A percentile compares a stretch with the other conserved stretches of the same genome.
phyloP scores from a whole-genome alignment of 495 filamentous ascomycete species.

The Neurospora sp. region DNA sequence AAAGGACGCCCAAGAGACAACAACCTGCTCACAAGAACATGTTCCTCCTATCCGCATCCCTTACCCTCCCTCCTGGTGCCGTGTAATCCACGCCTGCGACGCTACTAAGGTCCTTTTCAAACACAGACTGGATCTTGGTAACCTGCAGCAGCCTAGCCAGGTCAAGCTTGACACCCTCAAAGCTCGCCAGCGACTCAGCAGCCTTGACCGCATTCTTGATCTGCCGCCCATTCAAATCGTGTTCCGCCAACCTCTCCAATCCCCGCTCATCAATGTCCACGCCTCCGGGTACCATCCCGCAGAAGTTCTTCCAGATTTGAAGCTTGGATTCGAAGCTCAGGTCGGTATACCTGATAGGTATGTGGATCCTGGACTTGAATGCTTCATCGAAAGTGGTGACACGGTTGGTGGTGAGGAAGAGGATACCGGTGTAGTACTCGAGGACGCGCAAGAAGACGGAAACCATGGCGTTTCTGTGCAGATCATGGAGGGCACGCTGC shows the following conservation, averaged over 20 bases:
- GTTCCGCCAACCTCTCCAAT: slow-evolving; percentile 30
- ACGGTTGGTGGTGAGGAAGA: slow-evolving; percentile 42
- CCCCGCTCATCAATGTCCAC: slow-evolving; percentile 32
- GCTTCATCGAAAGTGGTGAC: slow-evolving; percentile 32
- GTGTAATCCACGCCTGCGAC: slow-evolving; percentile 24
- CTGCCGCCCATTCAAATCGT: slow-evolving; percentile 49
- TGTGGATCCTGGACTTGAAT: slow-evolving; percentile 34
- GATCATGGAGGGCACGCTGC: slow-evolving; percentile 28
- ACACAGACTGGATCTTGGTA: slow-evolving; percentile 23
- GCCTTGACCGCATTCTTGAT: slow-evolving; percentile 57
- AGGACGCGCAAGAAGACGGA: slow-evolving; percentile 34
- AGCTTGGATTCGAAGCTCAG: slow-evolving; percentile 21
- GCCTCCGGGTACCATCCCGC: slow-evolving; percentile 25
- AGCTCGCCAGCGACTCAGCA: slow-evolving; percentile 29
- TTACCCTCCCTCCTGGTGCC: slow-evolving; percentile 17
- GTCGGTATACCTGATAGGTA: slow-evolving; percentile 31
- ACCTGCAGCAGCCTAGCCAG: slow-evolving; percentile 22
- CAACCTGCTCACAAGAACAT: slow-evolving; percentile 22
- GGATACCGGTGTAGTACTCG: slow-evolving; percentile 38
- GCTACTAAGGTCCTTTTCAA: slow-evolving; percentile 25
- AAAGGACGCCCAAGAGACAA: not conserved
- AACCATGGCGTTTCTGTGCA: slow-evolving; percentile 40
- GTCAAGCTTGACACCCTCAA: slow-evolving; percentile 18
- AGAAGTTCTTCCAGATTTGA: slow-evolving; percentile 41
- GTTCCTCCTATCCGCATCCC: slow-evolving; percentile 14